Base-by-base conservation (phyloP, 2,329 filamentous ascomycete species). In the Penicillium hordei region DNA sequence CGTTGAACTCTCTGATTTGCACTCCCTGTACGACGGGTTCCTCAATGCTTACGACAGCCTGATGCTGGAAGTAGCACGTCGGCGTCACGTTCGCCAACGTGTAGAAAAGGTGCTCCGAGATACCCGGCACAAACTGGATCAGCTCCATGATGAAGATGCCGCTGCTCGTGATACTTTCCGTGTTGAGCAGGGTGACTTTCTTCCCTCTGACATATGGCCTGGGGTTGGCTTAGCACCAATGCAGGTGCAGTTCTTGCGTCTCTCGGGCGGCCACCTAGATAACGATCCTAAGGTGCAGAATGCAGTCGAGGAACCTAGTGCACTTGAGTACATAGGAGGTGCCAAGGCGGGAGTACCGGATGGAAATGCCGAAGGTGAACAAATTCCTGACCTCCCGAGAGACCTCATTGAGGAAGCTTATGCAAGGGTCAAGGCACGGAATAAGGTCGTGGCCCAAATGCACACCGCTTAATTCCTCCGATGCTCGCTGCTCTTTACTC, bases 171-270 rank as follows among this genome's bases (percentile, higher is more conserved):
- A 95, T 62, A 79, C 83, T 0, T 97, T 99, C 72, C 84, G 89
- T 34, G 81, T 87, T 29, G 89, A 96, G 43, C 88, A 94, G 13
- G 93, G 92, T 8, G 91, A 95, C 62, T 96, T 87, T 70, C 76
- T 99, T 12, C 94, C 94, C 0, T 87, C 88, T 0, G 92, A 97
- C 72, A 85, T 97, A 23, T 97, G 92, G 91, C 87, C 87, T 0
- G 89, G 88, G 1, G 83, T 94, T 73, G 84, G 67, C 43, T 70
- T 83, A 61, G 82, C 78, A n/a, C 82, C 80, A 27, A 83, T 83
- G 64, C 79, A 75, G 58, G 79, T 76, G 29, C 68, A 72, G 50
- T 77, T 76, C 43, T 65, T 61, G 29, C 72, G 74, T 21, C 61
- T 76, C 52, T 68, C 71, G 3, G 75, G 74, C 1, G 74, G 71